Evolutionary conservation across 192 early-diverging fungal species (phyloP).

Genomic region (Coemansia sp.): DNA sequence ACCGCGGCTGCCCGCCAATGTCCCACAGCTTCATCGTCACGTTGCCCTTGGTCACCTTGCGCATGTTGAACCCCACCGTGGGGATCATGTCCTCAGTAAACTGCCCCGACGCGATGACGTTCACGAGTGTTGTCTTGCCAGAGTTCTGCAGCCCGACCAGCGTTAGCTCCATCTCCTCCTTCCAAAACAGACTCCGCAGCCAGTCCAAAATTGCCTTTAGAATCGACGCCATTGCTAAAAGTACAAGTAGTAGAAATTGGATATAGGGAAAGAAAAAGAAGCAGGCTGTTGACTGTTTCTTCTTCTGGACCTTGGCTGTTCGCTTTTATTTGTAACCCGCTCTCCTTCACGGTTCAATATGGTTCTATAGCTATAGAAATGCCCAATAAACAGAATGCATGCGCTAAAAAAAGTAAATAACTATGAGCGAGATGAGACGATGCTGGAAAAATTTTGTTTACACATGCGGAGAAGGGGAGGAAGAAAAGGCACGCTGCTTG

Average conservation of each 20-base stretch:
- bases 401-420: neutral
- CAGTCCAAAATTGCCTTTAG: slow-evolving; percentile 54
- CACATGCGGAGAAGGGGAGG: slow-evolving; percentile 5
- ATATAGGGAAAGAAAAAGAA: no score
- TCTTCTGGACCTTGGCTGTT: neutral
- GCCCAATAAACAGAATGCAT: slow-evolving; percentile 1
- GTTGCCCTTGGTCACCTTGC: slow-evolving; percentile 86
- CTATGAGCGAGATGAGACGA: neutral
- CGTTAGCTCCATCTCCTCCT: slow-evolving; percentile 88
- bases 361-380: neutral
- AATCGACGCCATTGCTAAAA: slow-evolving; percentile 44
- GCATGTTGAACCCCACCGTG: slow-evolving; percentile 99
- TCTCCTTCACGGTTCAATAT: neutral
- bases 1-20: slow-evolving; percentile 95
- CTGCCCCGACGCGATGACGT: slow-evolving; percentile 80
- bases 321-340: no score
- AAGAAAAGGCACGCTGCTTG: slow-evolving; percentile 3
- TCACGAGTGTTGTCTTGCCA: slow-evolving; percentile 82
- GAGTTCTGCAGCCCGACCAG: slow-evolving; percentile 83
- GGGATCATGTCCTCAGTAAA: slow-evolving; percentile 90
- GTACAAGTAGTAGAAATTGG: neutral
- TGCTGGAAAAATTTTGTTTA: slow-evolving; percentile 1
- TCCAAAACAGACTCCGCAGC: slow-evolving; percentile 78
- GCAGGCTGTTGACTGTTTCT: neutral
- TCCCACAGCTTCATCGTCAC: slow-evolving; percentile 99